phyloP scores from a whole-genome alignment of 1,139 yeast species.

The Hyphopichia buzzinii region DNA sequence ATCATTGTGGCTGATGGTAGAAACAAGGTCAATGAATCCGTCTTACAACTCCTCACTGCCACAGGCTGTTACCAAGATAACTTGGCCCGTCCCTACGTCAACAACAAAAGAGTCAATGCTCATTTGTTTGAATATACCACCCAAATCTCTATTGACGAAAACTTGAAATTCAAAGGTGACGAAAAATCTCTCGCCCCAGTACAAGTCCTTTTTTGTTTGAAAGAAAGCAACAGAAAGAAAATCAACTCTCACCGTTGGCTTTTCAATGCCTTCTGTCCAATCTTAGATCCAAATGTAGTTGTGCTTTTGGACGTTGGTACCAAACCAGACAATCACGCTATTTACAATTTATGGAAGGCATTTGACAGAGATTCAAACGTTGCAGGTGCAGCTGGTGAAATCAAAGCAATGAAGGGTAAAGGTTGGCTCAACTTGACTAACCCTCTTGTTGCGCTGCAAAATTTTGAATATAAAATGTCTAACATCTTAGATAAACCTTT shows the following conservation, averaged over 20 bases:
- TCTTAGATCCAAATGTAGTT: conserved; percentile 83
- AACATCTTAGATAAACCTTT: conserved; percentile 93
- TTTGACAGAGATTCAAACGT: conserved; percentile 94
- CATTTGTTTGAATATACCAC: conserved; percentile 94
- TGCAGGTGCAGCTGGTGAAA: conserved; percentile 98
- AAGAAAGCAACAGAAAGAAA: conserved; percentile 84
- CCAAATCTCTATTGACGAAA: conserved; percentile 80
- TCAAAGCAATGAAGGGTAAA: conserved; percentile 89
- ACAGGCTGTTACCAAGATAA: conserved; percentile 97
- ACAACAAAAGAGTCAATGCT: conserved; percentile 84
- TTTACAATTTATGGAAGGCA: conserved; percentile 94
- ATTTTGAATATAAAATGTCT: conserved; percentile 95
- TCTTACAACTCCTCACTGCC: conserved; percentile 81
- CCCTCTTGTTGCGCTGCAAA: conserved; percentile 94
- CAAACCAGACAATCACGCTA: conserved; percentile 76
- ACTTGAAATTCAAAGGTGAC: conserved; percentile 72
- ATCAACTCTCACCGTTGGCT: conserved; percentile 96
- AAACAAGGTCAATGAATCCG: conserved; percentile 77
- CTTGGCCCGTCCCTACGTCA: conserved; percentile 89
- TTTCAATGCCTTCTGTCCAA: conserved; percentile 88
- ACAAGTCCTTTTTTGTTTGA: conserved; percentile 84
- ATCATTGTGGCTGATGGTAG: conserved; percentile 92
- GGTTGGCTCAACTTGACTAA: conserved; percentile 76
- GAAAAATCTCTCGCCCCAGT: conserved; percentile 90
- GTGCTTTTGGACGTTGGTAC: conserved; percentile 91